A percentile compares a stretch with the other conserved stretches of the same genome.
Conservation (phyloP, 192 early-diverging fungal genomes). For the Coemansia sp. region DNA sequence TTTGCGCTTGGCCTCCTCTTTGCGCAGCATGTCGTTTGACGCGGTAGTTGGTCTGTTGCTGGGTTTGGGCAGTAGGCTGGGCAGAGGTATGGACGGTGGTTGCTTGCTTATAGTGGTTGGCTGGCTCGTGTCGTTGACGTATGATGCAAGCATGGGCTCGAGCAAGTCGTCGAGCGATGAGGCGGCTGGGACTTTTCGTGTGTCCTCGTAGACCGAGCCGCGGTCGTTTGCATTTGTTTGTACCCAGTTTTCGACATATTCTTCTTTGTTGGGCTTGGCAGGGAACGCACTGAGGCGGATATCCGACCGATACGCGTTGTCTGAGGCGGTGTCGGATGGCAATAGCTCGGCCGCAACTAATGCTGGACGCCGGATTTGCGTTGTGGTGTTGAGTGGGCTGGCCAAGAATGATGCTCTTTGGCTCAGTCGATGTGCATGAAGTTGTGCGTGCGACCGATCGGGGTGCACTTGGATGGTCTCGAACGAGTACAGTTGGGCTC, state of each 20-base stretch:
- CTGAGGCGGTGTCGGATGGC: background rate
- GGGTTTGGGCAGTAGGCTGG: background rate
- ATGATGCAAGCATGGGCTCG: constrained; percentile 27
- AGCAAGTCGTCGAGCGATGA: constrained; percentile 29
- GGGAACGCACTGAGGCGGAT: background rate
- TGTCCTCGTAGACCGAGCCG: background rate
- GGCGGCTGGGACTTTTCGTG: constrained; percentile 2
- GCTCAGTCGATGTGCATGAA: background rate
- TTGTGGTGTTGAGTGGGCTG: background rate
- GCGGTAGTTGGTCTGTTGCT: background rate
- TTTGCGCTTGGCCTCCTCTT: background rate
- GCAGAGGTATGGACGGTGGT: background rate
- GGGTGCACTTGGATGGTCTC: background rate
- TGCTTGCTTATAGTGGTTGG: background rate
- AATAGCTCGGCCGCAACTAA: background rate
- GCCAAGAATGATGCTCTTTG: background rate
- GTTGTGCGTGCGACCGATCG: background rate
- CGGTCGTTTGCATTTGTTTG: background rate
- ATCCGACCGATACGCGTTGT: background rate
- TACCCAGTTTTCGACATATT: background rate
- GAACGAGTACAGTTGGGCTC: background rate
- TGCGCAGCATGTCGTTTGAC: constrained; percentile 21
- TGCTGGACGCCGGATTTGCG: background rate
- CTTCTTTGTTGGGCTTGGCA: background rate
- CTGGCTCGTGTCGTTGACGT: background rate